Evolutionary conservation across 345 rosid species (phyloP).

Genomic region (Boechera retrofracta): DNA sequence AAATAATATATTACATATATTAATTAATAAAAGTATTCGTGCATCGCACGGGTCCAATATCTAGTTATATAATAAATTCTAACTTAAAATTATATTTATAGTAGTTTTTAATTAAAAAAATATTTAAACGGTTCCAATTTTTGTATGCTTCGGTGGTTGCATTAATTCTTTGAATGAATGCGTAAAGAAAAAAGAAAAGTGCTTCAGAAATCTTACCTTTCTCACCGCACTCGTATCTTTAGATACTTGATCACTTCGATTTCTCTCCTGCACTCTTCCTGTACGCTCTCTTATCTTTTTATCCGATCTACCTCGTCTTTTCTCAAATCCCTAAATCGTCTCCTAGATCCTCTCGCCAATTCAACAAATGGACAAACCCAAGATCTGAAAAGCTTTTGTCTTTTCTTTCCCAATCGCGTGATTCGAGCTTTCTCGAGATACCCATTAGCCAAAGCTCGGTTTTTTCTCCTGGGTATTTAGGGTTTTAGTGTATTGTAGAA

Average conservation of each 20-base stretch:
- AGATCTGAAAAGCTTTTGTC: constrained; percentile 31
- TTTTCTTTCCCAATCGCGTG: constrained; percentile 3
- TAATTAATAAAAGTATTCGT: no score
- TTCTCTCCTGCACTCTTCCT: constrained; percentile 13
- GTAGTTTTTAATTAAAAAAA: no score
- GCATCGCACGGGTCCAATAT: no score
- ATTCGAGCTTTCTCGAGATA: constrained; percentile 23
- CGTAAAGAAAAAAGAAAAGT: no score
- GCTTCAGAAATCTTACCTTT: no score
- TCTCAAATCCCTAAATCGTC: constrained; percentile 25
- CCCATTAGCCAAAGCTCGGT: constrained; percentile 27
- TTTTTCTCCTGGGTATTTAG: constrained; percentile 14
- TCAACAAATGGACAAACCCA: constrained; percentile 15
- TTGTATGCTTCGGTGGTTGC: no score
- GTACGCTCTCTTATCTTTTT: constrained; percentile 1
- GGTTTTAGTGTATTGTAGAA: constrained; percentile 24
- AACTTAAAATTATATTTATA: no score
- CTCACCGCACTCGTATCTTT: background rate
- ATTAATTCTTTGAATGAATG: no score
- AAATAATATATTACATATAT: no score
- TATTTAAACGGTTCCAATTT: no score
- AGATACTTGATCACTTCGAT: constrained; percentile 16
- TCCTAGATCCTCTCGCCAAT: constrained; percentile 32
- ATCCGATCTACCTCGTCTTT: constrained; percentile 27
- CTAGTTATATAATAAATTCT: no score